A percentile compares a stretch with the other conserved stretches of the same genome.
phyloP scores from a whole-genome alignment of 164 flowering plant species.

The Brasenia schreberi region DNA sequence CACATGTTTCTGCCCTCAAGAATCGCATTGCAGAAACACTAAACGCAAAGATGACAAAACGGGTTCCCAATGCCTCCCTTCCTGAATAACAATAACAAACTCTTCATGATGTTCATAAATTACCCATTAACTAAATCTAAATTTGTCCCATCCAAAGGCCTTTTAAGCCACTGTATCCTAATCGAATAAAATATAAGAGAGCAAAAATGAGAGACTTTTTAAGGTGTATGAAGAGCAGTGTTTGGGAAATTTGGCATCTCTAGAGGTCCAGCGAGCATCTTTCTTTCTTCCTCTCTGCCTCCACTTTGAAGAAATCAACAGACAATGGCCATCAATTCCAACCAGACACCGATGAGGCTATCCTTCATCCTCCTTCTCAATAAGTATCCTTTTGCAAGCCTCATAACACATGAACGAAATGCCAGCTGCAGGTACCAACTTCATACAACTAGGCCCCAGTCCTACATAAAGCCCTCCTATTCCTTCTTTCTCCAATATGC shows the following conservation, averaged over 20 bases:
- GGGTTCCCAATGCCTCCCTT: background rate
- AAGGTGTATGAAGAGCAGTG: background rate
- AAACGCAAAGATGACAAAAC: background rate
- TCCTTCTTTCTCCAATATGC: constrained; percentile 54
- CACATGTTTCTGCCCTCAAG: background rate
- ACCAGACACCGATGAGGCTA: background rate
- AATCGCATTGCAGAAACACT: background rate
- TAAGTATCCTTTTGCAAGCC: constrained; percentile 65
- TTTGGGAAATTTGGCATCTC: background rate
- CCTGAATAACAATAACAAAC: background rate
- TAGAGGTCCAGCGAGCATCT: background rate
- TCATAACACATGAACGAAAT: constrained; percentile 91
- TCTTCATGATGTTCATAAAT: background rate
- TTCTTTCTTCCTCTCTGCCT: background rate
- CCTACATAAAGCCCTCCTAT: constrained; percentile 55
- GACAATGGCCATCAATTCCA: background rate
- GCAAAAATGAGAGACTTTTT: background rate
- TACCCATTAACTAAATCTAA: background rate
- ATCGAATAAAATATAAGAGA: background rate
- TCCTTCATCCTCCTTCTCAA: constrained; percentile 40
- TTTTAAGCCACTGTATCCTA: background rate
- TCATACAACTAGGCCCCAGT: constrained; percentile 73
- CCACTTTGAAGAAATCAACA: background rate
- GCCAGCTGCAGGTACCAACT: constrained; percentile 78
- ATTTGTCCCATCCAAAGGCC: background rate